A percentile compares a stretch with the other conserved stretches of the same genome.
Evolutionary conservation across 192 early-diverging fungal species (phyloP).

Genomic region (Helicostylum pulchrum): DNA sequence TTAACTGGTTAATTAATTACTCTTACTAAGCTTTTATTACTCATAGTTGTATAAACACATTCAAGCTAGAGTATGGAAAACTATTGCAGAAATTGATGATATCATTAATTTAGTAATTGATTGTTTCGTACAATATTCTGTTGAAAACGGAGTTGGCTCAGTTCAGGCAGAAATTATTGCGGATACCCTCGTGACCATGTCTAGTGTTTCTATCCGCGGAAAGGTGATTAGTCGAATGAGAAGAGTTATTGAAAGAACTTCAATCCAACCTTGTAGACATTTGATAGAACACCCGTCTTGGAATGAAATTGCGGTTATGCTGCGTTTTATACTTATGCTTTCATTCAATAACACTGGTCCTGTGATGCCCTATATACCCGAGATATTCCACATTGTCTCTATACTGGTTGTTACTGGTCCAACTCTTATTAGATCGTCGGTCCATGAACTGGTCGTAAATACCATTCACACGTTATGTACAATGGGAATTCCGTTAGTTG

Average conservation of each 20-base stretch:
- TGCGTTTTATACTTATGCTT: constrained; percentile 81
- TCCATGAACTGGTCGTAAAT: constrained; percentile 90
- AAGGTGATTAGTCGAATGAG: constrained; percentile 77
- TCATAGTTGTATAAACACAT: constrained; percentile 72
- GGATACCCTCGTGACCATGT: constrained; percentile 80
- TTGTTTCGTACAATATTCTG: constrained; percentile 68
- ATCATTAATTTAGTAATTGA: constrained; percentile 77
- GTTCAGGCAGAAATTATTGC: constrained; percentile 77
- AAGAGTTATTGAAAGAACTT: constrained; percentile 59
- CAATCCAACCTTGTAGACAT: constrained; percentile 57
- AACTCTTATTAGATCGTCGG: constrained; percentile 72
- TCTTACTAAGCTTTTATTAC: constrained; percentile 52
- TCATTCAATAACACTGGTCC: constrained; percentile 75
- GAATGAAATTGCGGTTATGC: constrained; percentile 84
- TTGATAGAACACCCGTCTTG: constrained; percentile 78
- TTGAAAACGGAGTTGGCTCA: constrained; percentile 75
- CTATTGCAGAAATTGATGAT: constrained; percentile 72
- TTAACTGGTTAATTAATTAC: constrained; percentile 42
- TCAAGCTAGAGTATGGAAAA: constrained; percentile 80
- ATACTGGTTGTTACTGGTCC: constrained; percentile 79
- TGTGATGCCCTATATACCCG: constrained; percentile 72
- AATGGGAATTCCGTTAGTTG: constrained; percentile 40
- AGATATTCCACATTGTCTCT: constrained; percentile 79
- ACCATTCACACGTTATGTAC: constrained; percentile 79
- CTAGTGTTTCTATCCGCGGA: constrained; percentile 70